Conservation (phyloP, 179 eudicot species). For the Pouteria campechiana region DNA sequence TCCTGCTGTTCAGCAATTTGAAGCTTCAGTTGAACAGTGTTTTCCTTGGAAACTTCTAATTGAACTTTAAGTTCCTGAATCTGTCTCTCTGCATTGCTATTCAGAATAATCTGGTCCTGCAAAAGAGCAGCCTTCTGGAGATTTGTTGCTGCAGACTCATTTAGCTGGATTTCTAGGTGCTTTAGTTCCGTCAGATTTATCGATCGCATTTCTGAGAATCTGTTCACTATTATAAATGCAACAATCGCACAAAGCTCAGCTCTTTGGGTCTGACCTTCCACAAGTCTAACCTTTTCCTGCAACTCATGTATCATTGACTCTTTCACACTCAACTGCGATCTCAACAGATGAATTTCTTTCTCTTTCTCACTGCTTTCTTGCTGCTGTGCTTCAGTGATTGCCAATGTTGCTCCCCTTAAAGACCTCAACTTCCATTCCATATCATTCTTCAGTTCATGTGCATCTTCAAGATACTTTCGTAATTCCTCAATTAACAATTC, state of each 20-base stretch:
- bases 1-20: slow-evolving; percentile 31
- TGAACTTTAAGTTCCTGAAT: slow-evolving; percentile 25
- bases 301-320: slow-evolving; percentile 17
- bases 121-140: slow-evolving; percentile 24
- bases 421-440: slow-evolving; percentile 78
- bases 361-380: slow-evolving; percentile 64
- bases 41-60: slow-evolving; percentile 18
- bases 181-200: slow-evolving; percentile 18
- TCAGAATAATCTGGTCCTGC: slow-evolving; percentile 19
- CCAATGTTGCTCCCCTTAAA: slow-evolving; percentile 80
- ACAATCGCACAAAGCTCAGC: slow-evolving; percentile 46
- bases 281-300: slow-evolving; percentile 23
- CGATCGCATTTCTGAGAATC: slow-evolving; percentile 47
- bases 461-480: slow-evolving; percentile 52
- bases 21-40: slow-evolving; percentile 14
- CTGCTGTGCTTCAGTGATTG: slow-evolving; percentile 74
- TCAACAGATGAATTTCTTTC: slow-evolving; percentile 35
- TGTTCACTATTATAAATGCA: slow-evolving; percentile 55
- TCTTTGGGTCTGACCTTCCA: slow-evolving; percentile 26
- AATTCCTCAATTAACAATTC: slow-evolving; percentile 55
- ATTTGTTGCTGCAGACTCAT: slow-evolving; percentile 14
- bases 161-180: slow-evolving; percentile 21
- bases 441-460: slow-evolving; percentile 40
- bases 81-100: slow-evolving; percentile 27
- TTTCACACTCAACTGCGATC: slow-evolving; percentile 33